Percentiles rank a stretch among this genome's conserved stretches.
Conservation (phyloP, 768 basidiomycete genomes). For the Termitomyces titanicus region DNA sequence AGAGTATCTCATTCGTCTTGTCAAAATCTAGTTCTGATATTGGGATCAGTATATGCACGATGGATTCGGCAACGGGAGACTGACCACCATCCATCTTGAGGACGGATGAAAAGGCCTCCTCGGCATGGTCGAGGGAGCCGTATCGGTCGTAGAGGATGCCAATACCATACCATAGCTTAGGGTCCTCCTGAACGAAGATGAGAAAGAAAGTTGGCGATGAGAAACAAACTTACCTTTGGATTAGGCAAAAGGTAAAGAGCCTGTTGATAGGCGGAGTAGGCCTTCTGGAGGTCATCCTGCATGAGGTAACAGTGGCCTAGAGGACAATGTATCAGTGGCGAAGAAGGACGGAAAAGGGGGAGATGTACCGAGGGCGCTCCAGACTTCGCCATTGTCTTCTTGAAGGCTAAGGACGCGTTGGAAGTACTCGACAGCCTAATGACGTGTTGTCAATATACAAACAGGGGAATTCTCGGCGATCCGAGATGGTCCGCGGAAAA, state of each 20-base stretch:
- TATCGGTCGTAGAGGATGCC: slow-evolving; percentile 99
- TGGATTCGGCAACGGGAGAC: slow-evolving; percentile 20
- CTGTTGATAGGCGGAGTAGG: slow-evolving; percentile 97
- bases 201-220: slow-evolving; percentile 9
- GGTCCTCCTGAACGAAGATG: slow-evolving; percentile 65
- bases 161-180: slow-evolving; percentile 99
- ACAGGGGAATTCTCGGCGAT: slow-evolving; percentile 22
- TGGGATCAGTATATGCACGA: slow-evolving; percentile 18
- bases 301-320: slow-evolving; percentile 95
- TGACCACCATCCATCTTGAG: slow-evolving; percentile 95
- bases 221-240: slow-evolving; percentile 66
- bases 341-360: slow-evolving; percentile 13
- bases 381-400: slow-evolving; percentile 97
- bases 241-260: slow-evolving; percentile 94
- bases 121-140: slow-evolving; percentile 96
- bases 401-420: slow-evolving; percentile 87
- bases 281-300: slow-evolving; percentile 99
- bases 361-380: slow-evolving; percentile 85
- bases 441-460: slow-evolving; percentile 31
- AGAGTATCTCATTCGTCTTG: slow-evolving; percentile 98
- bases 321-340: slow-evolving; percentile 15
- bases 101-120: slow-evolving; percentile 96
- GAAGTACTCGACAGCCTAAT: slow-evolving; percentile 94
- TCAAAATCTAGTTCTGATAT: slow-evolving; percentile 80
- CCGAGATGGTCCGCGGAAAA: slow-evolving; percentile 34